phyloP scores from a whole-genome alignment of 1,284 basidiomycete species.

The Spongiforma sp. region DNA sequence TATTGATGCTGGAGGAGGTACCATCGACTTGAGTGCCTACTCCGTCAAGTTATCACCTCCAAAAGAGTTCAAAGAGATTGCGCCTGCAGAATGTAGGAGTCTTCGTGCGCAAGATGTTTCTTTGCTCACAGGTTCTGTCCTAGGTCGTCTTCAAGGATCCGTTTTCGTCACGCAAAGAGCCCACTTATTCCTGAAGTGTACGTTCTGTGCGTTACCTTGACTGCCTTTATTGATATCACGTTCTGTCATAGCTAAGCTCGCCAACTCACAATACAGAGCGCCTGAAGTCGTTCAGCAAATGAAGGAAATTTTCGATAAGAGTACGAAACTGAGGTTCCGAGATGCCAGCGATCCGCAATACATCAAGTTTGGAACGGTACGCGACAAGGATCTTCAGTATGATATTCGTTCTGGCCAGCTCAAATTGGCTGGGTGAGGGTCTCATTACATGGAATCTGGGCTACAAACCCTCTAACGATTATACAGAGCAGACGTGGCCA shows the following conservation, averaged over 20 bases:
- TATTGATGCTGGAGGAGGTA: constrained; percentile 59
- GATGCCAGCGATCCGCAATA: constrained; percentile 44
- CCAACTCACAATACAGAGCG: constrained; percentile 32
- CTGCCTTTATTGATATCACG: not conserved
- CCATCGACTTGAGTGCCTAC: constrained; percentile 62
- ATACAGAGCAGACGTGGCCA: constrained; percentile 43
- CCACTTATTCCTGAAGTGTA: constrained; percentile 39
- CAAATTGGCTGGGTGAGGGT: constrained; percentile 44
- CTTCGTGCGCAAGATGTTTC: not conserved
- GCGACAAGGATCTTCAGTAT: constrained; percentile 46
- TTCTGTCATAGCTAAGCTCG: constrained; percentile 36
- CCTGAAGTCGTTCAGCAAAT: constrained; percentile 47
- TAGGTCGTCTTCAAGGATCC: constrained; percentile 41
- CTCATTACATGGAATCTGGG: not conserved
- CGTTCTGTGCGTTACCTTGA: not conserved
- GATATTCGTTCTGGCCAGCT: constrained; percentile 52
- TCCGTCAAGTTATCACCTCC: constrained; percentile 34
- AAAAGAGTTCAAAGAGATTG: constrained; percentile 42
- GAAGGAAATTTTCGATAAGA: constrained; percentile 49
- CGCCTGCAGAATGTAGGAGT: constrained; percentile 44
- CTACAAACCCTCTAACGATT: not conserved
- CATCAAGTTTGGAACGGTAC: constrained; percentile 51
- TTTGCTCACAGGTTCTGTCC: not conserved
- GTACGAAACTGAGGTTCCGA: constrained; percentile 51
- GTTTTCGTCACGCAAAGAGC: constrained; percentile 50